Evolutionary conservation across 2,329 filamentous ascomycete species (phyloP).

Genomic region (Exophiala bonariae): DNA sequence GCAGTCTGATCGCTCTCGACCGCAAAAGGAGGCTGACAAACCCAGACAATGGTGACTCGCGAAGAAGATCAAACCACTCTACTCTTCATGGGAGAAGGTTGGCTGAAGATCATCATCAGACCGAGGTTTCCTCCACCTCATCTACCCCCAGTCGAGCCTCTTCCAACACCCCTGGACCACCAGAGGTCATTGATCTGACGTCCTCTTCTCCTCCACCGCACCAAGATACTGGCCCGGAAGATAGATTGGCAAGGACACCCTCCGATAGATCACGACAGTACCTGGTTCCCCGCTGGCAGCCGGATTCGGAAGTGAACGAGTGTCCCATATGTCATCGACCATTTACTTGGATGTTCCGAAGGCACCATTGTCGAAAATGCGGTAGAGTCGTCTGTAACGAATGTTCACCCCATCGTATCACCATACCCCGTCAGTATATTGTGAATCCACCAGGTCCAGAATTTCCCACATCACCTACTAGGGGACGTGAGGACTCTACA

Average conservation of each 20-base stretch:
- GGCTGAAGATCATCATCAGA: conserved; percentile 16
- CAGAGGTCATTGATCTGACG: conserved; percentile 30
- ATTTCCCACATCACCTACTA: conserved; percentile 35
- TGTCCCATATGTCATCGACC: conserved; percentile 81
- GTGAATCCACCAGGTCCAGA: conserved; percentile 67
- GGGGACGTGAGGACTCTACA: conserved; percentile 48
- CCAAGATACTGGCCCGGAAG: conserved; percentile 19
- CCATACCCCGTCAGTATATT: conserved; percentile 90
- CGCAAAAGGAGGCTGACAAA: conserved; percentile 45
- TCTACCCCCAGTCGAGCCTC: conserved; percentile 25
- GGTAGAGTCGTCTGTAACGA: conserved; percentile 85
- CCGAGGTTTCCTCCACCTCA: conserved; percentile 32
- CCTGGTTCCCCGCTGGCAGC: conserved; percentile 78
- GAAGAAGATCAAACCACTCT: conserved; percentile 28
- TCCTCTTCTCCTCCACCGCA: conserved; percentile 29
- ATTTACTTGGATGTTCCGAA: conserved; percentile 83
- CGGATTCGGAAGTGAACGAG: conserved; percentile 75
- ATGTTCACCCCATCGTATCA: conserved; percentile 93
- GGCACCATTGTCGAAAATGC: conserved; percentile 97
- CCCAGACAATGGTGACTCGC: conserved; percentile 31
- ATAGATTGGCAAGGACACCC: conserved; percentile 10
- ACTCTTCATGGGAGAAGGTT: conserved; percentile 19
- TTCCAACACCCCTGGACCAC: conserved; percentile 7
- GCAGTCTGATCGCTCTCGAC: conserved; percentile 32
- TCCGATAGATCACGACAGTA: conserved; percentile 43